These are phyloP conservation scores for Fabrea salina DNA, from an alignment of 169 alveolate genomes.

Conservation along the genomic window DNA sequence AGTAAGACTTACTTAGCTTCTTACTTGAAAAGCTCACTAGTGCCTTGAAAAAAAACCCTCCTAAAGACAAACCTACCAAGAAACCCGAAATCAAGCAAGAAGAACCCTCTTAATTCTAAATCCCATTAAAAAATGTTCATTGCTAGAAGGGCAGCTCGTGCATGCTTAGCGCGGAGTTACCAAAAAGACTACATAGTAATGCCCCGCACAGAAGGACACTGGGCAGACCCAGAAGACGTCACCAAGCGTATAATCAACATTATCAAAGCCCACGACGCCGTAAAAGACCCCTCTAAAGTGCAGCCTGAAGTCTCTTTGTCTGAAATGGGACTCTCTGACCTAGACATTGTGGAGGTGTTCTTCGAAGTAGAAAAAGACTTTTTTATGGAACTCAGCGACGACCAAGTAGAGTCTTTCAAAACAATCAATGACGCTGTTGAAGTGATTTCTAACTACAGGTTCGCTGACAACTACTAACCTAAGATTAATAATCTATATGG, in stretches of 20 bases:
- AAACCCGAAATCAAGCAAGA: too few species aligned
- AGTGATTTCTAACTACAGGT: neutral
- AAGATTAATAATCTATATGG: too few species aligned
- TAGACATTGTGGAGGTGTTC: conserved; percentile 18
- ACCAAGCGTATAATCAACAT: conserved; percentile 8
- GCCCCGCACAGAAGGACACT: conserved; percentile 25
- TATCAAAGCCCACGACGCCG: conserved; percentile 20
- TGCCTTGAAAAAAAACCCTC: neutral
- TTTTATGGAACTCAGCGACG: conserved; percentile 29
- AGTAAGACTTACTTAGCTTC: neutral
- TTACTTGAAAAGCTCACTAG: neutral
- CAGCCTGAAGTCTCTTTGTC: neutral
- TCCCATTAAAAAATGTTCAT: conserved; percentile 13
- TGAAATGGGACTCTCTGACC: neutral
- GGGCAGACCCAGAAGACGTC: conserved; percentile 28
- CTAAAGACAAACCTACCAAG: neutral
- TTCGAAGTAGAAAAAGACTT: conserved; percentile 31
- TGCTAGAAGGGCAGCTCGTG: neutral
- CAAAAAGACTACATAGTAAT: conserved; percentile 18
- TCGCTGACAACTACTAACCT: conserved; percentile 23
- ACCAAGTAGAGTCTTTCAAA: conserved; percentile 2
- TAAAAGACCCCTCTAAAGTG: conserved; percentile 3
- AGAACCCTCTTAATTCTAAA: too few species aligned
- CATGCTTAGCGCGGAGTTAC: neutral
- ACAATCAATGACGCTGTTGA: conserved; percentile 20